phyloP scores from a whole-genome alignment of 1,284 basidiomycete genomes.

The Rhodotorula sp. region DNA sequence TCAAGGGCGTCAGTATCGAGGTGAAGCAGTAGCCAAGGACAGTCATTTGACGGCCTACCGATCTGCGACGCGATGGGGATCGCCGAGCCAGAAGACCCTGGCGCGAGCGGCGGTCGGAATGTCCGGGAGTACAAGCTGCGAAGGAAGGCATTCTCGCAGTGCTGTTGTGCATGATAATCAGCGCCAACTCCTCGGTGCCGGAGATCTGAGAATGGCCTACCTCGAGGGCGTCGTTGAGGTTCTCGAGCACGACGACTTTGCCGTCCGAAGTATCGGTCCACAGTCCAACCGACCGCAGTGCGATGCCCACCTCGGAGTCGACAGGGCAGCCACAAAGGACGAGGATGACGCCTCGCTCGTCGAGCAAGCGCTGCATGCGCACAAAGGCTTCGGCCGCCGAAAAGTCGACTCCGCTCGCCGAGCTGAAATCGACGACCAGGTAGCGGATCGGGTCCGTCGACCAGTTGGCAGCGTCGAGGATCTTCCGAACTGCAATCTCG shows the following conservation, averaged over 20 bases:
- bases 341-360: slow-evolving; percentile 72
- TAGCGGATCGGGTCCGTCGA: slow-evolving; percentile 79
- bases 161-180: slow-evolving; percentile 59
- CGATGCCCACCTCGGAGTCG: slow-evolving; percentile 65
- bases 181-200: not conserved
- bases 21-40: not conserved
- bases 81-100: not conserved
- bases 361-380: slow-evolving; percentile 78
- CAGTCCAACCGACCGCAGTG: slow-evolving; percentile 70
- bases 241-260: slow-evolving; percentile 75
- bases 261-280: slow-evolving; percentile 62
- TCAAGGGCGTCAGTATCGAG: not conserved
- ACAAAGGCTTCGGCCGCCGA: slow-evolving; percentile 94
- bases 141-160: slow-evolving; percentile 50
- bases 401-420: slow-evolving; percentile 85
- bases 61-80: slow-evolving; percentile 31
- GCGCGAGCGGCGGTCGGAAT: slow-evolving; percentile 21
- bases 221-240: slow-evolving; percentile 87
- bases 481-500: slow-evolving; percentile 60
- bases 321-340: slow-evolving; percentile 76
- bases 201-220: slow-evolving; percentile 60
- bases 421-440: slow-evolving; percentile 77
- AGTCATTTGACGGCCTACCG: too few relatives aligned
- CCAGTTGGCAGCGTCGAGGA: slow-evolving; percentile 75
- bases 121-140: slow-evolving; percentile 48